Percentiles rank a stretch among this genome's conserved stretches.
Evolutionary conservation across 1,284 basidiomycete genomes (phyloP).

Genomic region (Pterula multifida): DNA sequence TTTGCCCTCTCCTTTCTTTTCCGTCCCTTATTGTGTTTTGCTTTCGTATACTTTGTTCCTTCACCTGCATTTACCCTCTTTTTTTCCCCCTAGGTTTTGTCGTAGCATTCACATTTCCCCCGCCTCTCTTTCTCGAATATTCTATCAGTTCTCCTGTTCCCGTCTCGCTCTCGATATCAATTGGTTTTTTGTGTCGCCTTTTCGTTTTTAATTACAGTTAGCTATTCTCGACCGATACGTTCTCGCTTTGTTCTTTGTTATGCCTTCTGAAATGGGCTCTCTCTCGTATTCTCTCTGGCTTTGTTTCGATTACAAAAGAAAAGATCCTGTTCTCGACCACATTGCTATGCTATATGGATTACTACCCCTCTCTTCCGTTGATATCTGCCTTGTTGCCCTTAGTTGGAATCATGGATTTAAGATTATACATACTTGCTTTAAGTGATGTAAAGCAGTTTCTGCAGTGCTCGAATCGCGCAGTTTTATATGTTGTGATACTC

Average conservation of each 20-base stretch:
- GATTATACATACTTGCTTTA: too few species aligned
- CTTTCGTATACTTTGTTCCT: not conserved
- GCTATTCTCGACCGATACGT: not conserved
- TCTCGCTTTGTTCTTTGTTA: slow-evolving; percentile 1
- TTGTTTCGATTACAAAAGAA: too few species aligned
- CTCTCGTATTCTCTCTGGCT: not conserved
- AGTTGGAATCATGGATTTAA: not conserved
- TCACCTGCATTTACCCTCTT: not conserved
- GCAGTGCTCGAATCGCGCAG: too few species aligned
- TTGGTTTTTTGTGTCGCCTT: not conserved
- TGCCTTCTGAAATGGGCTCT: not conserved
- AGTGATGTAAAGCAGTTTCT: too few species aligned
- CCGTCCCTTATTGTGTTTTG: not conserved
- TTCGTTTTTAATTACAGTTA: not conserved
- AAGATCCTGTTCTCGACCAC: not conserved
- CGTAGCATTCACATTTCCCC: not conserved
- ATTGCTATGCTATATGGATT: not conserved
- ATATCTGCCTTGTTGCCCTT: not conserved
- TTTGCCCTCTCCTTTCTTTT: not conserved
- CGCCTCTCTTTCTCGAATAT: not conserved
- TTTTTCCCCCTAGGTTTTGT: not conserved
- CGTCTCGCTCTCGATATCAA: not conserved
- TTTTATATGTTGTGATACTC: too few species aligned
- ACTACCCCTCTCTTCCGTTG: not conserved
- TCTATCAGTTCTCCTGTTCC: not conserved